Evolutionary conservation across 805 yeast genomes (phyloP).

Genomic region (Yamadazyma tumulicola): DNA sequence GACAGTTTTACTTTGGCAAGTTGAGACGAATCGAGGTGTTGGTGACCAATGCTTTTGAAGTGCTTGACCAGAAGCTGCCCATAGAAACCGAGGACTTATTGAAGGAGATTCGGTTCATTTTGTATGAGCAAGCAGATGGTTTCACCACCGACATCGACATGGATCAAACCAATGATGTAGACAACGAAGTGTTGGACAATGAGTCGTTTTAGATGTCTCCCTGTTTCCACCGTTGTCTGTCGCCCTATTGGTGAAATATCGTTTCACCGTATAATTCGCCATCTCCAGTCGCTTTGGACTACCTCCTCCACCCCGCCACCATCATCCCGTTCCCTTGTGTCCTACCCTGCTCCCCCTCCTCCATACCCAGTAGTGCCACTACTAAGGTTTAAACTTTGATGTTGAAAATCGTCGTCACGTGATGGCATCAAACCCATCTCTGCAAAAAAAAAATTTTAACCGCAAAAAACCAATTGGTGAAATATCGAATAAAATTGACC

Average conservation of each 20-base stretch:
- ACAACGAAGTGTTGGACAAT: constrained; percentile 10
- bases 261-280: too few relatives aligned
- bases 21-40: constrained; percentile 84
- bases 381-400: too few relatives aligned
- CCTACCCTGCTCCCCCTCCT: too few relatives aligned
- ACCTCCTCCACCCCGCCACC: too few relatives aligned
- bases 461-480: background rate
- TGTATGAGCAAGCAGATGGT: constrained; percentile 82
- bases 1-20: constrained; percentile 88
- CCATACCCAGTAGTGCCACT: too few relatives aligned
- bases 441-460: constrained; percentile 1
- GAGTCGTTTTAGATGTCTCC: constrained; percentile 17
- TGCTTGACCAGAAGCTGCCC: constrained; percentile 4
- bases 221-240: too few relatives aligned
- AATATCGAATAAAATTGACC: too few relatives aligned
- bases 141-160: constrained; percentile 37
- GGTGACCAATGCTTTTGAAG: constrained; percentile 47
- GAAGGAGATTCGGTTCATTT: constrained; percentile 65
- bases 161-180: constrained; percentile 2
- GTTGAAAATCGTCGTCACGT: constrained; percentile 1
- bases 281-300: too few relatives aligned
- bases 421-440: constrained; percentile 1
- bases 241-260: too few relatives aligned
- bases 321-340: too few relatives aligned
- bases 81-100: constrained; percentile 19